Base-by-base conservation (phyloP, 768 basidiomycete species). In the Hirschioporus abietinus region DNA sequence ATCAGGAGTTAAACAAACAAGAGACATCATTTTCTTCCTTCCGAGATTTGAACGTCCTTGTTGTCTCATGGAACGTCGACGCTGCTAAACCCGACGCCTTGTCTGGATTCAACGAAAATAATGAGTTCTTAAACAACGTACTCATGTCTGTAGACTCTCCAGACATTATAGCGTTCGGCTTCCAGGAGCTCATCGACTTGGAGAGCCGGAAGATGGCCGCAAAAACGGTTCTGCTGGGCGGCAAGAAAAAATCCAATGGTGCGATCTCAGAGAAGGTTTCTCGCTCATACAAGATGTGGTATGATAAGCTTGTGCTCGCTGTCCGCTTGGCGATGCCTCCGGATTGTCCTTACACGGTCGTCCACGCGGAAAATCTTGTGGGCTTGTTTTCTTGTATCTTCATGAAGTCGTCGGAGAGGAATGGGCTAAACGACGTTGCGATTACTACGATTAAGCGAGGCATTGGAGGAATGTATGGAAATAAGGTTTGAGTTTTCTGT, bases 151-250 rank as follows among this genome's bases (percentile, higher is more conserved):
- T 90, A 42, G 87, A 92, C 15, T 71, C 77, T 12, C 92, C 96
- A 1, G 96, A 98, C 69, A 89, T 99, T 71, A 90, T 99, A 69
- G 85, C 88, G 4, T 96, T 99, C 71, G 95, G 95, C 1, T 91
- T 99, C 76, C 96, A 99, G 76, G 96, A 99, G 77, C 85, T 98
- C 52, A 93, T 99, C 68, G 95, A 97, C 74, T 85, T 99, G n/a
- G 95, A 97, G 71, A 89, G 87, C 69, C 88, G 93, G 68, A 94
- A 89, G 78, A 88, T 98, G 81, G 89, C 91, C 1, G 96, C 96
- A 71, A 96, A 97, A 78, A 93, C 90, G 23, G 88, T 99, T 27
- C 73, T 99, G 0, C 82, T 96, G 6, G 90, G 90, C 7, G 81
- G 83, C 18, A 85, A 88, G 69, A 92, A 89, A 78, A 89, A 88